phyloP scores from a whole-genome alignment of 257 asterid species.

The Ehretia macrophylla region DNA sequence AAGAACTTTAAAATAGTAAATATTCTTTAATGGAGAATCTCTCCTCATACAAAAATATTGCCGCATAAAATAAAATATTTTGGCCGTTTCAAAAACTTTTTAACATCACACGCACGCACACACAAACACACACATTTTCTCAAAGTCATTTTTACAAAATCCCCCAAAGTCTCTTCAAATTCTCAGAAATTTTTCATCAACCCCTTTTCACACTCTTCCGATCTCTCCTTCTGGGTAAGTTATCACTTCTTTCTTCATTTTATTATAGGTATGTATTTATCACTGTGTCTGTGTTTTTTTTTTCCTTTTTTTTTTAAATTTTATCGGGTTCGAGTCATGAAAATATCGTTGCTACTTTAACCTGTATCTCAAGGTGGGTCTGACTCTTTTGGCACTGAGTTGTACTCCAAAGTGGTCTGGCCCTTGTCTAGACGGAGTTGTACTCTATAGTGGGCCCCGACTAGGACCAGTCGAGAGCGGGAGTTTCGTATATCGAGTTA shows the following conservation, averaged over 20 bases:
- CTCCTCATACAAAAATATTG: not conserved
- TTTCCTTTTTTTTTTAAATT: not conserved
- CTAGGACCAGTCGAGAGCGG: no score
- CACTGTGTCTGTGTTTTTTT: not conserved
- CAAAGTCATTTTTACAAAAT: not conserved
- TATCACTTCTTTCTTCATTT: not conserved
- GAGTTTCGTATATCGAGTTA: no score
- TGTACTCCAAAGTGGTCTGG: not conserved
- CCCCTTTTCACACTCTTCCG: slow-evolving; percentile 7
- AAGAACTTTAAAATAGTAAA: not conserved
- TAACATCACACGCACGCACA: not conserved
- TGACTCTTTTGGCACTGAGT: not conserved
- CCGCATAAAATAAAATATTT: not conserved
- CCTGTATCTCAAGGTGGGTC: not conserved
- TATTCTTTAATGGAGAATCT: not conserved
- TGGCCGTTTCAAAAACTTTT: not conserved
- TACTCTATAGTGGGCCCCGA: no score
- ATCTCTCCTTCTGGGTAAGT: slow-evolving; percentile 35
- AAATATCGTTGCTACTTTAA: no score
- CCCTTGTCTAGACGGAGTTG: not conserved
- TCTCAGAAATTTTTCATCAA: not conserved
- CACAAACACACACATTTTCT: not conserved
- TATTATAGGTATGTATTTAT: not conserved
- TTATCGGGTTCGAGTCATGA: not conserved
- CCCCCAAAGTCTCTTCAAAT: not conserved